Base-by-base conservation (phyloP, 164 flowering plant genomes). In the Umbellularia californica region DNA sequence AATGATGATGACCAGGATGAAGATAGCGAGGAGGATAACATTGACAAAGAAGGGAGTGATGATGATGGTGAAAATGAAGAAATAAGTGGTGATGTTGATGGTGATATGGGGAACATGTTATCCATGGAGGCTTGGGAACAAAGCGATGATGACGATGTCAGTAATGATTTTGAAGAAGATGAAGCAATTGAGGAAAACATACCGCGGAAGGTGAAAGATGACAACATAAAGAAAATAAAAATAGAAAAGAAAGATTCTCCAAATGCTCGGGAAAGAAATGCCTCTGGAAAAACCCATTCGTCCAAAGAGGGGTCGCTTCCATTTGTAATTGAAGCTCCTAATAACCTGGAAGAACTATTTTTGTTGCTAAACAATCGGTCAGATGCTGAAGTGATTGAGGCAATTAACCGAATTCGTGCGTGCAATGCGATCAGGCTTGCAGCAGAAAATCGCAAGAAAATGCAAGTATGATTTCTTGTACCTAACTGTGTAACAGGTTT, bases 51-150 rank as follows among this genome's bases (percentile, higher is more conserved):
- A 64, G 76, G 76, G 3, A 81, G 50, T 66, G 83, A 69, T 69
- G 82, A 75, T 3, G 82, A 82, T 66, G 84, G 74, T 67, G 82
- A 76, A 2, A 30, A 30, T 30, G 81, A 82, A 76, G 81, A 77
- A 71, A 20, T 55, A 2, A 55, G 60, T 55, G 60, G n/a, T 17
- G 20, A 55, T 15, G n/a, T 2, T 55, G 58, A 72, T 72, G 82
- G 75, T 41, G 78, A 72, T 19, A 58, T 73, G 69, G 79, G 66
- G 65, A 82, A 78, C 50, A 51, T 75, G 52, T 65, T 63, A 27
- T 81, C 89, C 41, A 69, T 92, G 58, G 86, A 89, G 83, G 99
- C 91, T 71, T 96, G 97, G 98, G 97, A 92, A 75, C 97, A 94
- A 77, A 92, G 95, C 83, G 98, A 96, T 82, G 97, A 95, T 73